Evolutionary conservation across 2,329 filamentous ascomycete genomes (phyloP).

Genomic region (Scolecobasidium constrictum): DNA sequence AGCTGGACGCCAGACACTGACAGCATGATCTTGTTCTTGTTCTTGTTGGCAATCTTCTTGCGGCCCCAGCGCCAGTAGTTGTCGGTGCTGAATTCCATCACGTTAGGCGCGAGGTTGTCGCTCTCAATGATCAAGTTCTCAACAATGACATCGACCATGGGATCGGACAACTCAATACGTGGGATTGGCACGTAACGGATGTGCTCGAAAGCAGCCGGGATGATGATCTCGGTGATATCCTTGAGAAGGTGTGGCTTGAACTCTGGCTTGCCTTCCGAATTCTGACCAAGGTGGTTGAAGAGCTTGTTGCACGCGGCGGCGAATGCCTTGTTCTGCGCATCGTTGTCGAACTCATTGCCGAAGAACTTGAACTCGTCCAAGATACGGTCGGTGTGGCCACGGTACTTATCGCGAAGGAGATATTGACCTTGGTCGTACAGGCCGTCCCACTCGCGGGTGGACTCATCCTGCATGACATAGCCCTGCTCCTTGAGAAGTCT

Average conservation of each 20-base stretch:
- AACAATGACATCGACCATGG: slow-evolving; percentile 73
- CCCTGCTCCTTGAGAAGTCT: slow-evolving; percentile 81
- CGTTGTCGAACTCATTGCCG: slow-evolving; percentile 77
- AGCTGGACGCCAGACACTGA: slow-evolving; percentile 85
- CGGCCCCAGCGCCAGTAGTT: slow-evolving; percentile 94
- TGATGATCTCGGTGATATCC: slow-evolving; percentile 76
- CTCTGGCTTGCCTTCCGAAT: slow-evolving; percentile 67
- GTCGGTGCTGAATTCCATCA: slow-evolving; percentile 77
- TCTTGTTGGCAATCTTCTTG: slow-evolving; percentile 72
- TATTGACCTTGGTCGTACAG: slow-evolving; percentile 79
- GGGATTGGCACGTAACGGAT: slow-evolving; percentile 86
- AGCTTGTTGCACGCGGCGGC: slow-evolving; percentile 66
- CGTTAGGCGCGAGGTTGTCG: slow-evolving; percentile 92
- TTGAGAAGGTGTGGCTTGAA: slow-evolving; percentile 93
- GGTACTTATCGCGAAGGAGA: slow-evolving; percentile 82
- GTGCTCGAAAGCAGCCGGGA: slow-evolving; percentile 73
- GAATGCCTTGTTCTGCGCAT: slow-evolving; percentile 77
- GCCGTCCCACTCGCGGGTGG: slow-evolving; percentile 70
- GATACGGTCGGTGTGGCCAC: slow-evolving; percentile 72
- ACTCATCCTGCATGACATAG: slow-evolving; percentile 74
- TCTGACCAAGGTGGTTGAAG: slow-evolving; percentile 82
- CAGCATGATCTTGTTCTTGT: slow-evolving; percentile 75
- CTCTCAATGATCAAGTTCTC: slow-evolving; percentile 94
- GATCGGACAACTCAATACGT: slow-evolving; percentile 84
- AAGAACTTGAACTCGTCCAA: slow-evolving; percentile 87